Conservation (phyloP, 2,329 filamentous ascomycete genomes). For the Aspergillus candidus region DNA sequence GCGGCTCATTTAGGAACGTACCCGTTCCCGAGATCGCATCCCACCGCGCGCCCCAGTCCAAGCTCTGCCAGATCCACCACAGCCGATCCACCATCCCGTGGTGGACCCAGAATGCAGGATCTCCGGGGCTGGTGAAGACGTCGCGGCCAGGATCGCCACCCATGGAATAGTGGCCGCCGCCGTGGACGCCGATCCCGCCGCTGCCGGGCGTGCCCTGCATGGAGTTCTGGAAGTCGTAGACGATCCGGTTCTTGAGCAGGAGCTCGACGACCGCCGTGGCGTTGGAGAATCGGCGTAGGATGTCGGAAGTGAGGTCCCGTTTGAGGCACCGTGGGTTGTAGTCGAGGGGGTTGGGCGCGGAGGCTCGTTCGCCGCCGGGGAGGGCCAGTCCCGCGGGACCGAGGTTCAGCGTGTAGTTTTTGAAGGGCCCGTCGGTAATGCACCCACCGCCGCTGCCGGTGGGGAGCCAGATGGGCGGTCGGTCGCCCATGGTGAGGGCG, state of each 20-base stretch:
- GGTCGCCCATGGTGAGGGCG: conserved; percentile 9
- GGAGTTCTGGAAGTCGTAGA: conserved; percentile 31
- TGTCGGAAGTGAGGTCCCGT: conserved; percentile 21
- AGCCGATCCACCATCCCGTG: conserved; percentile 9
- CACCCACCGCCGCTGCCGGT: conserved; percentile 23
- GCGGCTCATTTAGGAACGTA: background rate
- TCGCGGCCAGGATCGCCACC: conserved; percentile 44
- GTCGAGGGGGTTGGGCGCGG: conserved; percentile 10
- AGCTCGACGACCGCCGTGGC: conserved; percentile 17
- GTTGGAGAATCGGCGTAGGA: conserved; percentile 17
- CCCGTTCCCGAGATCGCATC: conserved; percentile 4
- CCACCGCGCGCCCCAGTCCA: conserved; percentile 1
- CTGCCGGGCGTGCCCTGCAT: conserved; percentile 35
- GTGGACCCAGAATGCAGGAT: conserved; percentile 9
- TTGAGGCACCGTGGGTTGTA: conserved; percentile 29
- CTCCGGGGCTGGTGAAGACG: conserved; percentile 25
- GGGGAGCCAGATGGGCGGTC: conserved; percentile 39
- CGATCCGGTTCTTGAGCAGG: conserved; percentile 16
- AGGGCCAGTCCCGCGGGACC: conserved; percentile 5
- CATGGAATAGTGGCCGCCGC: conserved; percentile 43
- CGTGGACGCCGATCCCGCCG: conserved; percentile 38
- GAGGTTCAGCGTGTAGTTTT: conserved; percentile 10
- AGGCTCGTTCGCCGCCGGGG: conserved; percentile 4
- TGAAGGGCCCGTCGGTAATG: conserved; percentile 12
- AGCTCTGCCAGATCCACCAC: conserved; percentile 7